These are phyloP conservation scores for Tuctoria greenei DNA, from an alignment of 176 grass and related monocot genomes.

Conservation along the genomic window DNA sequence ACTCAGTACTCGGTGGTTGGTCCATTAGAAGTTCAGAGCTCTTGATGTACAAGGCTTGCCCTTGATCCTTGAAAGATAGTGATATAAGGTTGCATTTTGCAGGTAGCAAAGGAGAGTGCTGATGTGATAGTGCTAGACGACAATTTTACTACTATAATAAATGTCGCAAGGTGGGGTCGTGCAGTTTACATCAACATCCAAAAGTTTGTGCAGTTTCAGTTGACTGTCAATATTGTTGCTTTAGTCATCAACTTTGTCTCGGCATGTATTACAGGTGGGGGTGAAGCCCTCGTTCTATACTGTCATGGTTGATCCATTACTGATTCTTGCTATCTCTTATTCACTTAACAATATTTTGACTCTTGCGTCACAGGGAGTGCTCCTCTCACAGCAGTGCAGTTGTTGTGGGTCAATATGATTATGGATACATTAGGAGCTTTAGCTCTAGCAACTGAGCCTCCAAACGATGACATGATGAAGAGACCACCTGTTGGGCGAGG, in stretches of 20 bases:
- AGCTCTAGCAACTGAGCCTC: constrained; percentile 89
- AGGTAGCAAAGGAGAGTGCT: constrained; percentile 92
- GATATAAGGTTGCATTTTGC: not conserved
- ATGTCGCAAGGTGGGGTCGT: constrained; percentile 74
- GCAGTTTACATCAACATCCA: constrained; percentile 92
- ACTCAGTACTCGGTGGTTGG: not conserved
- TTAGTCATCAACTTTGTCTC: constrained; percentile 79
- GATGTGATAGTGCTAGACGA: constrained; percentile 88
- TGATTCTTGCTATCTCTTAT: not conserved
- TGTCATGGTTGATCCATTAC: not conserved
- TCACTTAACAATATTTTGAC: constrained; percentile 5
- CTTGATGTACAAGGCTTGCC: not conserved
- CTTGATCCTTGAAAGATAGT: not conserved
- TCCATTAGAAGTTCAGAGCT: constrained; percentile 6
- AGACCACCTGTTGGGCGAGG: constrained; percentile 56
- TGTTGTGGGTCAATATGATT: constrained; percentile 99
- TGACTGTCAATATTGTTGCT: constrained; percentile 91
- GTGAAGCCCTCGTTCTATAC: not conserved
- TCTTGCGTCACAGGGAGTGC: constrained; percentile 54
- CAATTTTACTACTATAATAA: constrained; percentile 88
- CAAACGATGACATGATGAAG: constrained; percentile 93
- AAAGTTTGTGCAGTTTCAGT: constrained; percentile 93
- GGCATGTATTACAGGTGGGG: constrained; percentile 69
- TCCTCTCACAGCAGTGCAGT: constrained; percentile 90
- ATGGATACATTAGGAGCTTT: constrained; percentile 96